Evolutionary conservation across 1,284 basidiomycete species (phyloP).

Genomic region (Moesziomyces sp.): DNA sequence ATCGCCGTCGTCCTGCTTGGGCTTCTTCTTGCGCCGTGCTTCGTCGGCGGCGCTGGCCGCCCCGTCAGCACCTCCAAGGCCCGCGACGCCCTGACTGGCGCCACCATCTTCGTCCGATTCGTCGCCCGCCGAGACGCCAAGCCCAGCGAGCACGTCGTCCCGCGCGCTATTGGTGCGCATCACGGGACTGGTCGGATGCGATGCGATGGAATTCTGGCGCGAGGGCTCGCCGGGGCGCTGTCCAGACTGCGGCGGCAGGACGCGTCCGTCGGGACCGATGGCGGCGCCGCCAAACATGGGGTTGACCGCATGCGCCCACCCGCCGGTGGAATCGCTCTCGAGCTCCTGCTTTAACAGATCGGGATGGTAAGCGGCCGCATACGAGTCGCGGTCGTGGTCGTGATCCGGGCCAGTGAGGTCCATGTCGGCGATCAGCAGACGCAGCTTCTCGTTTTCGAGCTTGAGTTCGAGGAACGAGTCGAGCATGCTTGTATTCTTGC

Average conservation of each 20-base stretch:
- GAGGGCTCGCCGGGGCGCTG: conserved; percentile 20
- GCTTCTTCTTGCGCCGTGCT: conserved; percentile 53
- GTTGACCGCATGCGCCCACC: conserved; percentile 31
- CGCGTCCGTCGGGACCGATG: conserved; percentile 32
- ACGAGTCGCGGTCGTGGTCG: conserved; percentile 27
- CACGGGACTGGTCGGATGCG: conserved; percentile 43
- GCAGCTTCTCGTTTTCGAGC: conserved; percentile 62
- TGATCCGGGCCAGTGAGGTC: conserved; percentile 33
- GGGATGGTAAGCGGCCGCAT: conserved; percentile 40
- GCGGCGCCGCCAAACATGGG: conserved; percentile 40
- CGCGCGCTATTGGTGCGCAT: conserved; percentile 34
- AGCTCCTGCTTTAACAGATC: conserved; percentile 50
- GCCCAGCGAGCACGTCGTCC: conserved; percentile 37
- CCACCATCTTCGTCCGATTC: conserved; percentile 42
- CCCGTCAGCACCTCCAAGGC: conserved; percentile 11
- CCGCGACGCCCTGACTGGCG: conserved; percentile 11
- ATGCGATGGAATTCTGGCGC: conserved; percentile 38
- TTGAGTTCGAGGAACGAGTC: conserved; percentile 65
- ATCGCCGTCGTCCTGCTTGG: conserved; percentile 57
- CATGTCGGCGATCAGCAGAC: conserved; percentile 48
- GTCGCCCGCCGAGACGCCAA: conserved; percentile 34
- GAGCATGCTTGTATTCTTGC: conserved; percentile 61
- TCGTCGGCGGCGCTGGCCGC: conserved; percentile 24
- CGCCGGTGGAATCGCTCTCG: conserved; percentile 28
- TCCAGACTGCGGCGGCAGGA: conserved; percentile 9